Percentiles rank a stretch among this genome's conserved stretches.
Evolutionary conservation across 495 filamentous ascomycete species (phyloP).

Genomic region (Neurospora sp.): DNA sequence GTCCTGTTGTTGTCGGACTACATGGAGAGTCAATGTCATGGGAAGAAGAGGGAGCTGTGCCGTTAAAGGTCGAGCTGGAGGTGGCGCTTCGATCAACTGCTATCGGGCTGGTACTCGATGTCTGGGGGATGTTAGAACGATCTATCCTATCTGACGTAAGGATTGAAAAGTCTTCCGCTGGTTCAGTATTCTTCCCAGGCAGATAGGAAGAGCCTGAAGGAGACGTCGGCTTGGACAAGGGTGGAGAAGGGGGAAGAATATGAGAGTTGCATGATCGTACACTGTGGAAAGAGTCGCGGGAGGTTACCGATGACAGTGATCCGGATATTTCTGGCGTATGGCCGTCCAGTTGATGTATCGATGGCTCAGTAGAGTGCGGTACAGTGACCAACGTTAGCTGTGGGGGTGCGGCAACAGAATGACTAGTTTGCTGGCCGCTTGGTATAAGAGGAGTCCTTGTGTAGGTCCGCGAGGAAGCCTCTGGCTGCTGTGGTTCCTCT

Average conservation of each 20-base stretch:
- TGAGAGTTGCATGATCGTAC: slow-evolving; percentile 48
- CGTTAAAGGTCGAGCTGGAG: slow-evolving; percentile 2
- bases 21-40: slow-evolving; percentile 4
- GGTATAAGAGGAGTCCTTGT: slow-evolving; percentile 1
- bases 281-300: slow-evolving; percentile 42
- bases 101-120: slow-evolving; percentile 6
- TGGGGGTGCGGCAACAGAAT: slow-evolving; percentile 26
- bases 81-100: background rate
- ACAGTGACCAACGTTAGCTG: slow-evolving; percentile 24
- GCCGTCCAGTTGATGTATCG: background rate
- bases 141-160: slow-evolving; percentile 34
- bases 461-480: background rate
- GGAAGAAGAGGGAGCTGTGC: slow-evolving; percentile 7
- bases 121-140: slow-evolving; percentile 22
- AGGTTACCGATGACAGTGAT: slow-evolving; percentile 23
- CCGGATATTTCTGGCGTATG: slow-evolving; percentile 5
- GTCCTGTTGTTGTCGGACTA: slow-evolving; percentile 7
- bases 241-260: slow-evolving; percentile 39
- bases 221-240: slow-evolving; percentile 31
- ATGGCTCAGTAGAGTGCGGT: slow-evolving; percentile 18
- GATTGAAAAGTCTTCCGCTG: slow-evolving; percentile 9
- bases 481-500: background rate
- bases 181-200: slow-evolving; percentile 18
- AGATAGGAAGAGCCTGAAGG: slow-evolving; percentile 27
- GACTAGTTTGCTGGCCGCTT: slow-evolving; percentile 20